Conservation (phyloP, 2,329 filamentous ascomycete species). For the Exophiala bonariae region DNA sequence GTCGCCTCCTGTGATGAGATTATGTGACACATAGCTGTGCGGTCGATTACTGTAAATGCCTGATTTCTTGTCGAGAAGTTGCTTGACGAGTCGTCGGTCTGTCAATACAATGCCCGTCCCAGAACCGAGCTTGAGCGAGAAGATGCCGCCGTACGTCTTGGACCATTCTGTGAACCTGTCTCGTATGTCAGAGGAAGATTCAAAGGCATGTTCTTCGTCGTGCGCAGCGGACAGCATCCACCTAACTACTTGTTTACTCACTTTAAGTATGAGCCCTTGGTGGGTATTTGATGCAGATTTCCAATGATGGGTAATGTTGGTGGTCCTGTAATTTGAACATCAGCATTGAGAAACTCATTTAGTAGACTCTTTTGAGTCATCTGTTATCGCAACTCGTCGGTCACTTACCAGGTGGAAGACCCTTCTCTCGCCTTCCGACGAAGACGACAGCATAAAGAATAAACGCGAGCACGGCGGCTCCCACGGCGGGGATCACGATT, state of each 20-base stretch:
- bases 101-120: conserved; percentile 44
- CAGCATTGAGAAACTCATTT: neutral
- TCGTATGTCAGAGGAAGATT: conserved; percentile 24
- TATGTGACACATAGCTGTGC: conserved; percentile 41
- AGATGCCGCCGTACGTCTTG: conserved; percentile 44
- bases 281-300: conserved; percentile 42
- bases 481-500: neutral
- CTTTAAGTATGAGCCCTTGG: conserved; percentile 33
- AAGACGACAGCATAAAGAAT: conserved; percentile 18
- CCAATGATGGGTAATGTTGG: conserved; percentile 44
- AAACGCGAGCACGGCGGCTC: conserved; percentile 6
- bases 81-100: conserved; percentile 40
- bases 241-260: conserved; percentile 19
- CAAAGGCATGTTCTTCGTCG: conserved; percentile 34
- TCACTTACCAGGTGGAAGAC: conserved; percentile 36
- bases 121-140: conserved; percentile 43
- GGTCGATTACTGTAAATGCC: conserved; percentile 47
- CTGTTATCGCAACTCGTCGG: no score
- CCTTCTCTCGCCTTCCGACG: conserved; percentile 19
- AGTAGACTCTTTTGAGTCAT: neutral
- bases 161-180: conserved; percentile 48
- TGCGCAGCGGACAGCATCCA: conserved; percentile 37
- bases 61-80: conserved; percentile 48
- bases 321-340: conserved; percentile 32
- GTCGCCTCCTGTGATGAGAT: conserved; percentile 47